Percentiles rank a stretch among this genome's conserved stretches.
phyloP scores from a whole-genome alignment of 805 yeast genomes.

The Debaryomyces prosopidis region DNA sequence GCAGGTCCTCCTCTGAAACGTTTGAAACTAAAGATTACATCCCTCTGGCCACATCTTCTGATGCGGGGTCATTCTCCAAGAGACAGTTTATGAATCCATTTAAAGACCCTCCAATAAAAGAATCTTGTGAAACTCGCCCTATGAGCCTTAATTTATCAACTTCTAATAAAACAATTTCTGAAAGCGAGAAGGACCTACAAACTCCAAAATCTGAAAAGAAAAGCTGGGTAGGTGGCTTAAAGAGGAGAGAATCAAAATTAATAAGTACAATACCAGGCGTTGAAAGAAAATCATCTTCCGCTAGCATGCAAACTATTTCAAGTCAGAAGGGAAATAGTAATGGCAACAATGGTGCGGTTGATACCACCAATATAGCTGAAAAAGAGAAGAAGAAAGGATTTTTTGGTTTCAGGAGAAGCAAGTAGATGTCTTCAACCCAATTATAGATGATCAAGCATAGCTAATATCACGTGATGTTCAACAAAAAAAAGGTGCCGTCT shows the following conservation, averaged over 20 bases:
- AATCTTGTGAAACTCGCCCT: not conserved
- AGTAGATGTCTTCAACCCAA: not conserved
- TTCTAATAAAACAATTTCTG: not conserved
- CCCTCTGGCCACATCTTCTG: constrained; percentile 1
- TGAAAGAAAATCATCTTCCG: constrained; percentile 21
- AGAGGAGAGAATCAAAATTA: constrained; percentile 28
- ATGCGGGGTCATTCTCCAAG: constrained; percentile 6
- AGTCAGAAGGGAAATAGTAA: constrained; percentile 4
- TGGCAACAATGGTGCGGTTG: too few relatives aligned
- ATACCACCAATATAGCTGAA: not conserved
- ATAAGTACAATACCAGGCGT: not conserved
- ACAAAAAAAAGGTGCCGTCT: not conserved
- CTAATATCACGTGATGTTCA: not conserved
- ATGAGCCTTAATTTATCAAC: constrained; percentile 5
- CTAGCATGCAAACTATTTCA: constrained; percentile 15
- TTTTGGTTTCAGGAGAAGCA: constrained; percentile 37
- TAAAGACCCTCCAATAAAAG: constrained; percentile 17
- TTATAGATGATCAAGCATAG: not conserved
- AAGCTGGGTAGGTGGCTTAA: constrained; percentile 42
- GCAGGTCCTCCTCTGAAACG: constrained; percentile 12
- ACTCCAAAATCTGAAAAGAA: constrained; percentile 29
- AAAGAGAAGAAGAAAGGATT: constrained; percentile 29
- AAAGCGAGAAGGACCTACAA: constrained; percentile 4
- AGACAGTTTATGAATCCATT: constrained; percentile 32
- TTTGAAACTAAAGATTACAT: constrained; percentile 1